phyloP scores from a whole-genome alignment of 805 yeast genomes.

The Sungouiella blattae region DNA sequence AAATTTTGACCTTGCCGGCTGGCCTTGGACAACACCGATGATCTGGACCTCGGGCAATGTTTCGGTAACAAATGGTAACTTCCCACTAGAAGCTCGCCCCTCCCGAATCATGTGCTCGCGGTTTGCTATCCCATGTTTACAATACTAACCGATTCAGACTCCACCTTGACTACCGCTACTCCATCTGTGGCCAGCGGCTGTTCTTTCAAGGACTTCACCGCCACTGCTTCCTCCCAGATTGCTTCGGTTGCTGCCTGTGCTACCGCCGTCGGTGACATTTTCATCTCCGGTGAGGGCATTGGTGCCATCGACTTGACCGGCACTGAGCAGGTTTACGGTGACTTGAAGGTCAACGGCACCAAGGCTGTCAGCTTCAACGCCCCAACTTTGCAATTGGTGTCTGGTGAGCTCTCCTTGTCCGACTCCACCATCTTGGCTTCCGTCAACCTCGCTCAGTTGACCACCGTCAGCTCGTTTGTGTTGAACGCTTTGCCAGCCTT shows the following conservation, averaged over 20 bases:
- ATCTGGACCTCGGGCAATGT: no score
- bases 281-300: conserved; percentile 57
- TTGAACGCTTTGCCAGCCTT: conserved; percentile 88
- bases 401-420: conserved; percentile 63
- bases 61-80: no score
- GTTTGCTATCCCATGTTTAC: no score
- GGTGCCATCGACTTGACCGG: conserved; percentile 68
- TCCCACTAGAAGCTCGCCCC: no score
- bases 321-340: conserved; percentile 75
- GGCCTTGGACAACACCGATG: no score
- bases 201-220: conserved; percentile 63
- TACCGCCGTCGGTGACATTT: conserved; percentile 76
- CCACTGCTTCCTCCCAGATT: conserved; percentile 75
- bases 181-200: conserved; percentile 63
- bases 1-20: no score
- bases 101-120: neutral
- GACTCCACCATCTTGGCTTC: conserved; percentile 63
- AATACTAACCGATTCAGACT: conserved; percentile 29
- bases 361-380: conserved; percentile 66
- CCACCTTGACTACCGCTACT: conserved; percentile 47
- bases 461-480: conserved; percentile 76
- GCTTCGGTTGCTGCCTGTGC: conserved; percentile 71
- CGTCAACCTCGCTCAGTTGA: conserved; percentile 72
- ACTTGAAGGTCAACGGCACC: conserved; percentile 63
- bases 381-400: conserved; percentile 69